Evolutionary conservation across 345 rosid genomes (phyloP).

Genomic region (Eucalyptus sp.): DNA sequence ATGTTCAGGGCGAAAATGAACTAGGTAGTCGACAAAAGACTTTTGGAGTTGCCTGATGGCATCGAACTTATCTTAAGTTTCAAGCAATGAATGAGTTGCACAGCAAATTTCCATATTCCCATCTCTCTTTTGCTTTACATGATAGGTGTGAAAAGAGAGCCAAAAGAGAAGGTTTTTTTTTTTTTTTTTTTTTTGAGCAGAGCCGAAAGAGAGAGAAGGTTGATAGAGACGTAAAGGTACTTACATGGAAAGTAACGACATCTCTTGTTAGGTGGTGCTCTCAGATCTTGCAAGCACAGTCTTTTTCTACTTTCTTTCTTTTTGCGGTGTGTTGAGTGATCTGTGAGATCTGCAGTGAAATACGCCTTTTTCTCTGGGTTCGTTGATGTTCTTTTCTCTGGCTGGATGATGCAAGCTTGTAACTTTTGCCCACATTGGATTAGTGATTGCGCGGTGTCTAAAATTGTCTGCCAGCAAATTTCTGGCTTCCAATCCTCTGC

Average conservation of each 20-base stretch:
- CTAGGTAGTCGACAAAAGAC: neutral
- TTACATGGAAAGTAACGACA: neutral
- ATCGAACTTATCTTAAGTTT: neutral
- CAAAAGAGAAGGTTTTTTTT: neutral
- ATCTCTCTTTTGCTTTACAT: neutral
- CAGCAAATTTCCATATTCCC: neutral
- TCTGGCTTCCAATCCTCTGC: neutral
- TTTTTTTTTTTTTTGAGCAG: too few relatives aligned
- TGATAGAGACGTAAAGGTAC: neutral
- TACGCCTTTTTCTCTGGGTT: neutral
- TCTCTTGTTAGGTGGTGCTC: neutral
- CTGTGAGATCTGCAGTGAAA: neutral
- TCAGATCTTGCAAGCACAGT: neutral
- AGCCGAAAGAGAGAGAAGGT: neutral
- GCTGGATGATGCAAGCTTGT: neutral
- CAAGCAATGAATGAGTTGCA: neutral
- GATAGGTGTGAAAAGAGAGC: neutral
- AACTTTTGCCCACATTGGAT: neutral
- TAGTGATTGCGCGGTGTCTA: neutral
- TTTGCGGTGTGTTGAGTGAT: neutral
- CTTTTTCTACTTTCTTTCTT: neutral
- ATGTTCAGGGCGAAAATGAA: neutral
- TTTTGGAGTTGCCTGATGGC: neutral
- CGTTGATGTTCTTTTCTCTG: neutral
- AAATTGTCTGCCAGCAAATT: neutral